Evolutionary conservation across 225 moss, liverwort and hornwort species (phyloP), one percentile per base, ranked within the genome.

Genomic region (Polytrichum commune): DNA sequence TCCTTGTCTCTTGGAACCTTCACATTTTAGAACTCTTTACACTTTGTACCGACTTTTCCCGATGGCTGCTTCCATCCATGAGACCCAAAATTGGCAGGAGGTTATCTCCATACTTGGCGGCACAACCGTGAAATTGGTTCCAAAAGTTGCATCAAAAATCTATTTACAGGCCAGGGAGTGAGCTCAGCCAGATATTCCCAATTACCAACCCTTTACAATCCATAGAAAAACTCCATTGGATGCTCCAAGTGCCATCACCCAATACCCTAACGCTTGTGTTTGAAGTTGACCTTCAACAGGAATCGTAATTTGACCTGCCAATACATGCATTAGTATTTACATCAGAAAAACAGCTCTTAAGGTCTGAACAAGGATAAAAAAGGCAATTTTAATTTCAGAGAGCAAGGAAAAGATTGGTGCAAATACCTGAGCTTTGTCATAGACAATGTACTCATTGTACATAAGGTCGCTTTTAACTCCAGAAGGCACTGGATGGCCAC

Each of bases 381-480:
- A 6, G 6, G 58, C 24, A 58, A 58, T n/a, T 58, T 6, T 23
- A 1, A 58, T 20, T 58, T 9, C 24, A 24, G 20, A 20, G 16
- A 58, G n/a, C 58, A 58, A 58, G 22, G 58, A 22, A 20, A 58
- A 20, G 20, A 3, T 58, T 7, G 24, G 22, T 20, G n/a, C 20
- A 25, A 26, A 19, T 84, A 97, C 98, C 98, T 98, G 98, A 16
- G 89, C 67, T 66, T 91, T 85, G 67, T 95, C 88, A 83, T 98
- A 98, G 13, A 98, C 92, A 62, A 95, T 93, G 55, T 98, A 98
- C 67, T 98, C 98, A 66, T 98, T 98, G 72, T 98, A 98, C 80
- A 84, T 80, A 68, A 98, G 93, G 29, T 87, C 81, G 25, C 82
- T 92, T 70, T 77, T 79, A 28, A 84, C 19, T 66, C 80, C 83